phyloP scores from a whole-genome alignment of 208 protist species.

The Acanthamoeba quina region DNA sequence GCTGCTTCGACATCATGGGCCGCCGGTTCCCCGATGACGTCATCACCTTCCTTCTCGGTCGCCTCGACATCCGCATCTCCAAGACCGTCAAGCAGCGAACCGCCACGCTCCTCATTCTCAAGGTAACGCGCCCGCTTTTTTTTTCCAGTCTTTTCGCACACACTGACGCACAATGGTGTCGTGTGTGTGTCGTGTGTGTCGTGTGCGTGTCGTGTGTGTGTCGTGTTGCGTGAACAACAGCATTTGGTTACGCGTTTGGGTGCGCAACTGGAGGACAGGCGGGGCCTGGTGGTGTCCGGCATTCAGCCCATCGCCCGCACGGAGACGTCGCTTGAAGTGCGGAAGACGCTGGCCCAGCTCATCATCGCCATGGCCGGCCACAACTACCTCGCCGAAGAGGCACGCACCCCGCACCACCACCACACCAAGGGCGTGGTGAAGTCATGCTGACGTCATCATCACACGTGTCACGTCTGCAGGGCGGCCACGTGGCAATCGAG shows the following conservation, averaged over 20 bases:
- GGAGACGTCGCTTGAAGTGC: slow-evolving; percentile 77
- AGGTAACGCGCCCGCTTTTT: slow-evolving; percentile 23
- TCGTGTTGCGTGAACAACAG: not conserved
- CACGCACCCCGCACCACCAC: too few species aligned
- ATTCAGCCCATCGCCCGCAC: slow-evolving; percentile 77
- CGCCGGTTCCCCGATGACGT: slow-evolving; percentile 72
- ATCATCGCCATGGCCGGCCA: slow-evolving; percentile 82
- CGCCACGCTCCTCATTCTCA: slow-evolving; percentile 71
- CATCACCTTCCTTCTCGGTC: slow-evolving; percentile 75
- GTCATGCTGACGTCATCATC: too few species aligned
- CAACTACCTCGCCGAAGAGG: slow-evolving; percentile 74
- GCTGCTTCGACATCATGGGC: slow-evolving; percentile 85
- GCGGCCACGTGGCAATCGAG: slow-evolving; percentile 77
- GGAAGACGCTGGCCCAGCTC: slow-evolving; percentile 77
- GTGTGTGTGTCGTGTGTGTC: too few species aligned
- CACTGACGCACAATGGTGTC: not conserved
- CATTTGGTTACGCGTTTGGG: slow-evolving; percentile 5
- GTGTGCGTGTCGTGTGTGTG: too few species aligned
- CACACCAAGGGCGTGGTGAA: too few species aligned
- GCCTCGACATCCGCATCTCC: slow-evolving; percentile 74
- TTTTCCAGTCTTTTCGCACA: too few species aligned
- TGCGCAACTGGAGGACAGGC: slow-evolving; percentile 73
- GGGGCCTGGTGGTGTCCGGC: slow-evolving; percentile 79
- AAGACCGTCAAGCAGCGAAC: slow-evolving; percentile 44
- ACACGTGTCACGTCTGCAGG: not conserved